These are phyloP conservation scores for Beta corolliflora DNA, from an alignment of 179 eudicot species.

Conservation along the genomic window DNA sequence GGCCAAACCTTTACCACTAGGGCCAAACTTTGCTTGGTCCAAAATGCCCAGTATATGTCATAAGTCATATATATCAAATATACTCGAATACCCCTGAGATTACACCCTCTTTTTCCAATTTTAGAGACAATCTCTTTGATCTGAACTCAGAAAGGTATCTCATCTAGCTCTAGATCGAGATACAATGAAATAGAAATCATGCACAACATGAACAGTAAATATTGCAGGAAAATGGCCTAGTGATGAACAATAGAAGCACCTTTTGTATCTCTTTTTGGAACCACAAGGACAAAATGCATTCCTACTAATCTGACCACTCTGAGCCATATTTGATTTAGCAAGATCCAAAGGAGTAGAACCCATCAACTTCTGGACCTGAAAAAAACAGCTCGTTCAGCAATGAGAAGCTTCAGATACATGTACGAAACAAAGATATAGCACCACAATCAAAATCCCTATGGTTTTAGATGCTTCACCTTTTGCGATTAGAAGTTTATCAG, in stretches of 20 bases:
- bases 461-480: background rate
- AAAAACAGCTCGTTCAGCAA: background rate
- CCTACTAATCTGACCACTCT: slow-evolving; percentile 89
- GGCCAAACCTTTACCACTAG: too few relatives aligned
- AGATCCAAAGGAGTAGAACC: slow-evolving; percentile 84
- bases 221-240: background rate
- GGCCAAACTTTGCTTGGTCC: too few relatives aligned
- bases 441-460: background rate
- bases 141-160: background rate
- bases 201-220: background rate
- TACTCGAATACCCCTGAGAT: background rate
- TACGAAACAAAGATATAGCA: background rate
- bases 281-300: slow-evolving; percentile 89
- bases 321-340: slow-evolving; percentile 82
- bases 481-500: background rate
- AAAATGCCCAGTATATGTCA: background rate
- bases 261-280: slow-evolving; percentile 84
- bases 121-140: background rate
- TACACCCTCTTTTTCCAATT: background rate
- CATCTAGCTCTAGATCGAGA: background rate
- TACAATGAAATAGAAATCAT: background rate
- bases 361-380: slow-evolving; percentile 88
- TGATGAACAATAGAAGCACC: slow-evolving; percentile 37
- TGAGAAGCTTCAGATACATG: background rate
- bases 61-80: too few relatives aligned